phyloP scores from a whole-genome alignment of 1,284 basidiomycete species.

The Rhodotorula sp. region DNA sequence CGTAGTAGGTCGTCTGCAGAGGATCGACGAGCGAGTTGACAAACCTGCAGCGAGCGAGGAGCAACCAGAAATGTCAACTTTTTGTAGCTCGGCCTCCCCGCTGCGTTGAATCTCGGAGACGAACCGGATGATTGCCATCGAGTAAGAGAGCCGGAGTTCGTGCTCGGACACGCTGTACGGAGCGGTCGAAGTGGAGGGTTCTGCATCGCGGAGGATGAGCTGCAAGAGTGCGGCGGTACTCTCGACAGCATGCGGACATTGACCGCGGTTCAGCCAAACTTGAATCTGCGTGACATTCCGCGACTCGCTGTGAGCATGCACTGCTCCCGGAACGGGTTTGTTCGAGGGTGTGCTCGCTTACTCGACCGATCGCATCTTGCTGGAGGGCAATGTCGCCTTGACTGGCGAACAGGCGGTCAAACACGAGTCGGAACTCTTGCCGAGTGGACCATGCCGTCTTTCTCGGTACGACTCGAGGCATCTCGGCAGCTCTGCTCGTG shows the following conservation, averaged over 20 bases:
- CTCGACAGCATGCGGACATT: constrained; percentile 43
- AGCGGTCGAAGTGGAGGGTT: constrained; percentile 10
- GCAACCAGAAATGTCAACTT: not conserved
- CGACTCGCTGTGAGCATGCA: too few relatives aligned
- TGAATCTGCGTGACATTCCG: constrained; percentile 28
- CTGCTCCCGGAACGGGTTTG: not conserved
- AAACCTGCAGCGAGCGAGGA: constrained; percentile 52
- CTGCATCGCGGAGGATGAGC: constrained; percentile 34
- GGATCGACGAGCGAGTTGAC: constrained; percentile 96
- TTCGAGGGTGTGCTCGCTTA: constrained; percentile 14
- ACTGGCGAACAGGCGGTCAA: constrained; percentile 72
- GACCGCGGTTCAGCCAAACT: constrained; percentile 40
- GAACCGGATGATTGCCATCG: constrained; percentile 64
- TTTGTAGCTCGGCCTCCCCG: too few relatives aligned
- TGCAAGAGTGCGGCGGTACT: constrained; percentile 39
- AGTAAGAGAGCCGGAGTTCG: constrained; percentile 59
- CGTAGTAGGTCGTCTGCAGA: constrained; percentile 78
- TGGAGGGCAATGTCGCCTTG: constrained; percentile 61
- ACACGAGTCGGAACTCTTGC: constrained; percentile 74
- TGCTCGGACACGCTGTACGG: constrained; percentile 2
- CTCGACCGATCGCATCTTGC: constrained; percentile 63
- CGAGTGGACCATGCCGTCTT: constrained; percentile 77
- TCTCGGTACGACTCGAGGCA: constrained; percentile 55
- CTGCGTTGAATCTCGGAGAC: not conserved
- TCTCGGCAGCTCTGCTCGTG: not conserved